Evolutionary conservation across 441 rosid species (phyloP).

Genomic region (Croton setiger): DNA sequence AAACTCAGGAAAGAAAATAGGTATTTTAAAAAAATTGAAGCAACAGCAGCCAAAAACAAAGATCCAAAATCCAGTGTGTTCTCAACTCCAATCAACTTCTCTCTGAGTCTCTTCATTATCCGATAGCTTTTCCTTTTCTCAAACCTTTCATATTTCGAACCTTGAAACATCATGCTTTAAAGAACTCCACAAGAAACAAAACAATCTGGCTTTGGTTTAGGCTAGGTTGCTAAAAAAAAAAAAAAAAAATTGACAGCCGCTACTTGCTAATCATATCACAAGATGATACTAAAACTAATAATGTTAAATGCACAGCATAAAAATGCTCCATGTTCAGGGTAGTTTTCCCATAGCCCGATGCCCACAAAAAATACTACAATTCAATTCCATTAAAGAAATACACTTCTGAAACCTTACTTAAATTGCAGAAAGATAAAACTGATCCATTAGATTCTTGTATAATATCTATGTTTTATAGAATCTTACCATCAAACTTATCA

Average conservation of each 20-base stretch:
- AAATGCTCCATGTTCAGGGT: background rate
- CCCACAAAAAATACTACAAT: background rate
- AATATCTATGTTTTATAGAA: constrained; percentile 1
- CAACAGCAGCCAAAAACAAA: background rate
- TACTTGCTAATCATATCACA: background rate
- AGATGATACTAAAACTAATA: background rate
- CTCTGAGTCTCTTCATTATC: background rate
- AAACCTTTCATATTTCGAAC: background rate
- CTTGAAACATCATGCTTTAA: background rate
- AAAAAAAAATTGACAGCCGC: background rate
- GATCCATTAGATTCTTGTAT: background rate
- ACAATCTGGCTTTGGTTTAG: background rate
- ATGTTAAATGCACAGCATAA: background rate
- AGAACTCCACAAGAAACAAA: background rate
- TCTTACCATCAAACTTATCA: constrained; percentile 89
- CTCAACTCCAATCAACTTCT: background rate
- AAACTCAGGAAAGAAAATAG: background rate
- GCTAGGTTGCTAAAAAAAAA: too few relatives aligned
- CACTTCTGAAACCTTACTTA: background rate
- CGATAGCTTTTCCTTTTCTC: background rate
- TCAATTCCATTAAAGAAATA: background rate
- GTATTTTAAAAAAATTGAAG: background rate
- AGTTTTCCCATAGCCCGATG: background rate
- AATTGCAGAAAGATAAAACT: background rate
- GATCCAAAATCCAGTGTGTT: background rate